A percentile compares a stretch with the other conserved stretches of the same genome.
Evolutionary conservation across 1,284 basidiomycete species (phyloP).

Genomic region (Neotropicomus parvogracilis): DNA sequence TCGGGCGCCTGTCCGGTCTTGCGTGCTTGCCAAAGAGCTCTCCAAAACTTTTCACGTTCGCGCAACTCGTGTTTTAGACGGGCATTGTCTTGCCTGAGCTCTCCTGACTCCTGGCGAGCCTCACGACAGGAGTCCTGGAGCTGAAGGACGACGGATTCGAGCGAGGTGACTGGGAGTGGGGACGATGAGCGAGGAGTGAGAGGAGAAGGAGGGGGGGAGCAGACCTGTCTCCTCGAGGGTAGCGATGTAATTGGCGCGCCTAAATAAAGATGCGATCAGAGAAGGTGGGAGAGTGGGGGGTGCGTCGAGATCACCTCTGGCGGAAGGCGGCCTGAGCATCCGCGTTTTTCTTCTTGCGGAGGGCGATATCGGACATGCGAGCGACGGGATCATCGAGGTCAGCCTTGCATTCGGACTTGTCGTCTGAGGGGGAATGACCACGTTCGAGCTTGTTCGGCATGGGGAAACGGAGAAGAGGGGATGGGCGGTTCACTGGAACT

Average conservation of each 20-base stretch:
- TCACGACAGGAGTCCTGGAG: constrained; percentile 77
- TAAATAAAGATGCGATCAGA: constrained; percentile 45
- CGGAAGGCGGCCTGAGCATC: constrained; percentile 61
- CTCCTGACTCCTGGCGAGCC: constrained; percentile 52
- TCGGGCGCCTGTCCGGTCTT: constrained; percentile 53
- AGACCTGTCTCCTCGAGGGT: constrained; percentile 84
- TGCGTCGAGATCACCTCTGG: constrained; percentile 27
- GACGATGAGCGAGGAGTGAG: constrained; percentile 20
- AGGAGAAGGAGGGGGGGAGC: constrained; percentile 21
- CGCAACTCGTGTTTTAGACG: constrained; percentile 59
- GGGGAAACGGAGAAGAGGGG: constrained; percentile 19
- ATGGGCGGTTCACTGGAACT: constrained; percentile 19
- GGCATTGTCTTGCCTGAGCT: constrained; percentile 60
- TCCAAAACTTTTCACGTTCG: constrained; percentile 71
- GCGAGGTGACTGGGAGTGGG: constrained; percentile 53
- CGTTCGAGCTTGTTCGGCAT: constrained; percentile 47
- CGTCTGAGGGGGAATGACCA: constrained; percentile 35
- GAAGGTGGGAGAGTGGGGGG: constrained; percentile 1
- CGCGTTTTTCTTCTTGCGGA: constrained; percentile 82
- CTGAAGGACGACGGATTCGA: constrained; percentile 75
- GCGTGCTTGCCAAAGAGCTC: constrained; percentile 58
- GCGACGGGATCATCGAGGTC: constrained; percentile 36
- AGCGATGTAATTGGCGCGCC: constrained; percentile 79
- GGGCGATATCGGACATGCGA: constrained; percentile 55
- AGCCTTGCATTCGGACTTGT: constrained; percentile 35